These are phyloP conservation scores for Thalassiosira hispida DNA, from an alignment of 352 stramenopile genomes.

Conservation along the genomic window DNA sequence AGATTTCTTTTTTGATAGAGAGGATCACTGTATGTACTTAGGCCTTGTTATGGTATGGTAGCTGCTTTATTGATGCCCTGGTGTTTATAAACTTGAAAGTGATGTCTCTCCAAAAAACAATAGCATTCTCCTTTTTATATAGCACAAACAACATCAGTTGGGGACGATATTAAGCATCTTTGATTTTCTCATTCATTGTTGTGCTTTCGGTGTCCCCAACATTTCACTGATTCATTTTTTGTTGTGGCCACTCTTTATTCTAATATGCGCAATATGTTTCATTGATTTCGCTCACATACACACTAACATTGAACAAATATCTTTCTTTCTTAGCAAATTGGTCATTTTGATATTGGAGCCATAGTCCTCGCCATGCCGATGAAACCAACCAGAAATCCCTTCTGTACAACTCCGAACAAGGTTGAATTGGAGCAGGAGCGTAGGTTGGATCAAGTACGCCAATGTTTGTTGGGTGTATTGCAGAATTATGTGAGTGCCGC, in stretches of 20 bases:
- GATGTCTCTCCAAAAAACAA: background rate
- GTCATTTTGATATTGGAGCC: constrained; percentile 45
- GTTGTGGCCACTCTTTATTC: no score
- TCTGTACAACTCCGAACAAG: constrained; percentile 19
- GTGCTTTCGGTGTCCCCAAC: constrained; percentile 8
- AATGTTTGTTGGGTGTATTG: constrained; percentile 33
- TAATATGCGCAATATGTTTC: no score
- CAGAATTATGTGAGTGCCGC: constrained; percentile 39
- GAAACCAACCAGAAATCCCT: constrained; percentile 28
- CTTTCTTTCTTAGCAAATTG: constrained; percentile 24
- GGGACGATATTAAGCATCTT: constrained; percentile 4
- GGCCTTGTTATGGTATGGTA: background rate
- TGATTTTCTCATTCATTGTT: background rate
- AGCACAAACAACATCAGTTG: background rate
- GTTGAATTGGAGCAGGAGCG: constrained; percentile 38
- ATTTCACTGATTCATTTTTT: background rate
- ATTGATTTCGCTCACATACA: no score
- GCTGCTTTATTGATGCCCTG: background rate
- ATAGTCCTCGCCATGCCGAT: constrained; percentile 42
- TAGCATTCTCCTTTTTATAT: constrained; percentile 1
- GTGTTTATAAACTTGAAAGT: constrained; percentile 10
- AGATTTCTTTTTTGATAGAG: background rate
- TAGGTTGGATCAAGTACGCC: constrained; percentile 18
- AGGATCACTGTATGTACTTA: no score
- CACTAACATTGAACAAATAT: no score